Base-by-base conservation (phyloP, 768 basidiomycete species). In the Rhodotorula babjevae region DNA sequence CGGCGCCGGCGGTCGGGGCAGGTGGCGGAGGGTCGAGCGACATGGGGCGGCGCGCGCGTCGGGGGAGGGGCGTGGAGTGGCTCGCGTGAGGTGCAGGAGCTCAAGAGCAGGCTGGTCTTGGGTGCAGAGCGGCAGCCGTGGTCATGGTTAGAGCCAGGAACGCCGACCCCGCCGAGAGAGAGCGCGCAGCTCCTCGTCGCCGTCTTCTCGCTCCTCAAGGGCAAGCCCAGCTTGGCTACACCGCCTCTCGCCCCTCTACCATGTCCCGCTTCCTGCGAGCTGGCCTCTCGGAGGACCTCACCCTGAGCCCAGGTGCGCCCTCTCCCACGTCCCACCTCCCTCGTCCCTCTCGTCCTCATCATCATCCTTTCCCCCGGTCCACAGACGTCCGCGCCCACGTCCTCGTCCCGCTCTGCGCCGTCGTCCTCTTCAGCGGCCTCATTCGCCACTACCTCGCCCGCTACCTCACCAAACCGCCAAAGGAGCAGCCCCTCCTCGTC, bases 391-490 rank as follows among this genome's bases (percentile, higher is more conserved):
- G 74, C 2, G 65, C 65, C 62, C 69, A 65, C 61, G 72, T 74
- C 21, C 62, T 77, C 18, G 56, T 71, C 7, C 73, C 71, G 2
- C 49, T 77, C 7, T 70, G 68, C 8, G 47, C 65, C 49, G 63
- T 74, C 57, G 69, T 74, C 68, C 52, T 77, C 21, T 68, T 75
- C 60, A 93, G 96, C 53, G 95, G 96, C 40, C 85, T 98, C 58
- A 84, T 98, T 36, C 84, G 96, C 72, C 93, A 97, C 80, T 95
- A 97, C 82, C 89, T 98, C 23, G 89, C 93, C 16, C 80, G 90
- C 57, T 86, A 96, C 10, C 87, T 99, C 25, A 90, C 91, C 77
- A 87, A 89, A 4, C 81, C 87, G 18, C 93, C 94, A 2, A 91
- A 95, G 84, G 91, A 89, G 75, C 85, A 88, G 68, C 81, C 90